Percentiles rank a stretch among this genome's conserved stretches.
phyloP scores from a whole-genome alignment of 2,329 filamentous ascomycete genomes.

The Clonostachys rhizophaga region DNA sequence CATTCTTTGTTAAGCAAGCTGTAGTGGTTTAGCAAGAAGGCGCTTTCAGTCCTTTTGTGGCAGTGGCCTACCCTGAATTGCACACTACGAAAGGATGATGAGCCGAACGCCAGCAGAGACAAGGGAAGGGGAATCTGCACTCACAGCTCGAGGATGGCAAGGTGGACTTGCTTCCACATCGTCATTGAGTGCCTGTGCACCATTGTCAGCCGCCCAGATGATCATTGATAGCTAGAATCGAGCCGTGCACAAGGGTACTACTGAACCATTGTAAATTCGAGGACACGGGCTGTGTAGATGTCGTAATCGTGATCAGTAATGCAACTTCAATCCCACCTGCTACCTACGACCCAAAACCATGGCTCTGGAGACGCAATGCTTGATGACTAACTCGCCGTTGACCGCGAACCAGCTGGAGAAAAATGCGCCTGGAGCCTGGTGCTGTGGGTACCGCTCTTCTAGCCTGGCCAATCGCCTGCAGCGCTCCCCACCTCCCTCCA shows the following conservation, averaged over 20 bases:
- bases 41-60: not conserved
- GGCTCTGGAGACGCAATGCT: no score
- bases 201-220: no score
- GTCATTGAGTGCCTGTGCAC: constrained; percentile 5
- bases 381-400: no score
- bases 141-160: constrained; percentile 6
- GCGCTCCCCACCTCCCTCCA: constrained; percentile 1
- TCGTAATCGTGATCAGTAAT: no score
- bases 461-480: not conserved
- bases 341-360: no score
- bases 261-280: not conserved
- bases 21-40: constrained; percentile 4
- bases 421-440: no score
- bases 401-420: no score
- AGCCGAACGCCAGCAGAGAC: not conserved
- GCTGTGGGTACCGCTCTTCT: no score
- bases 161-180: constrained; percentile 5
- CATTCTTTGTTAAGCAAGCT: constrained; percentile 83
- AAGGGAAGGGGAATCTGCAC: not conserved
- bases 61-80: constrained; percentile 6
- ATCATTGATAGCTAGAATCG: not conserved
- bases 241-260: no score
- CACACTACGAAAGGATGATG: constrained; percentile 1
- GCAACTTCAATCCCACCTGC: no score
- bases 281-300: no score